These are phyloP conservation scores for Daldinia concentrica DNA, from an alignment of 495 filamentous ascomycete genomes.

Conservation along the genomic window DNA sequence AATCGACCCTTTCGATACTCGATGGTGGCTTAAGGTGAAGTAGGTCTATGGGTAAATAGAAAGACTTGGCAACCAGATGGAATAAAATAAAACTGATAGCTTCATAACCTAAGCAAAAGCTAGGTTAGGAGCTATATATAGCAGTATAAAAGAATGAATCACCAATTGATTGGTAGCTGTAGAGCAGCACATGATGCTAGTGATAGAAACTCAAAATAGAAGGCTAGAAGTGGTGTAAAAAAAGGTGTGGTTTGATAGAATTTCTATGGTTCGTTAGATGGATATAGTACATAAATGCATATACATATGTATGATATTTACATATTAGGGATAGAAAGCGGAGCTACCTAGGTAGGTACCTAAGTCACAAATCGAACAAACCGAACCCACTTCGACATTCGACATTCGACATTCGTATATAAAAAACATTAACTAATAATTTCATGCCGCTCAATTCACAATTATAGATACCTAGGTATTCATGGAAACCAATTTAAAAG, in stretches of 20 bases:
- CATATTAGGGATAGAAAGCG: neutral
- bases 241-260: neutral
- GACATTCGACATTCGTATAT: neutral
- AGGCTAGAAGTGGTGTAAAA: neutral
- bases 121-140: neutral
- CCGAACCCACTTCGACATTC: slow-evolving; percentile 16
- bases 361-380: slow-evolving; percentile 34
- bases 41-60: neutral
- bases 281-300: neutral
- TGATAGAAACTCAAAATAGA: neutral
- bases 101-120: neutral
- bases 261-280: neutral
- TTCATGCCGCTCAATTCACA: neutral
- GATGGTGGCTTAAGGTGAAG: neutral
- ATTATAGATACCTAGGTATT: neutral
- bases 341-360: no score
- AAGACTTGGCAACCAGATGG: neutral
- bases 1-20: neutral
- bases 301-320: neutral
- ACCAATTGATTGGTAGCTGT: neutral
- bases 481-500: neutral
- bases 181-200: no score
- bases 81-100: neutral
- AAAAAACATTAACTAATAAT: neutral
- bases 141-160: neutral